These are phyloP conservation scores for Colletotrichum kahawae DNA, from an alignment of 2,329 filamentous ascomycete species.

Conservation along the genomic window DNA sequence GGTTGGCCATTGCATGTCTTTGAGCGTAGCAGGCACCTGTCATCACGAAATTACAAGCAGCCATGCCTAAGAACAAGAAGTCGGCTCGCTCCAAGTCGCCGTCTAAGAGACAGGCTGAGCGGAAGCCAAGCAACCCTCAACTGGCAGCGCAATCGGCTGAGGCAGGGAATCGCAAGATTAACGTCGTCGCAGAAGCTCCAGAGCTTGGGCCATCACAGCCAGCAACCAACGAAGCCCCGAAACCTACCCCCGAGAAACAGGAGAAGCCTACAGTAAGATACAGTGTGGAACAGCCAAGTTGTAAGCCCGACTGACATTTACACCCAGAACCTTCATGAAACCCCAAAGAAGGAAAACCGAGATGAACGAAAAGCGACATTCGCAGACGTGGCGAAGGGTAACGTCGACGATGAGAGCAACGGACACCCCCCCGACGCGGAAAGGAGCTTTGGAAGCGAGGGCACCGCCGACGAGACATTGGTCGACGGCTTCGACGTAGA, in stretches of 20 bases:
- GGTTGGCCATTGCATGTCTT: neutral
- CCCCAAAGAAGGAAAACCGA: neutral
- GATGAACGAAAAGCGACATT: neutral
- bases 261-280: constrained; percentile 1
- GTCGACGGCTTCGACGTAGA: constrained; percentile 16
- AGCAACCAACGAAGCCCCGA: neutral
- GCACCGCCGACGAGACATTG: constrained; percentile 16
- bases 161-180: constrained; percentile 12
- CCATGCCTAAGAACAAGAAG: constrained; percentile 22
- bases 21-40: neutral
- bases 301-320: neutral
- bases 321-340: constrained; percentile 6
- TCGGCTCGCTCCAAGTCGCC: constrained; percentile 9
- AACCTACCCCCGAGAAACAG: neutral
- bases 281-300: neutral
- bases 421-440: neutral
- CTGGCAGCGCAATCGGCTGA: constrained; percentile 7
- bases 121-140: constrained; percentile 14
- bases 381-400: neutral
- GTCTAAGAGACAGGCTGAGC: neutral
- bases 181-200: constrained; percentile 20
- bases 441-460: constrained; percentile 16
- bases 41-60: neutral
- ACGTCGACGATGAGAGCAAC: neutral
- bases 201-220: constrained; percentile 12